A percentile compares a stretch with the other conserved stretches of the same genome.
phyloP scores from a whole-genome alignment of 2,329 filamentous ascomycete genomes.

The Cercospora sp. region DNA sequence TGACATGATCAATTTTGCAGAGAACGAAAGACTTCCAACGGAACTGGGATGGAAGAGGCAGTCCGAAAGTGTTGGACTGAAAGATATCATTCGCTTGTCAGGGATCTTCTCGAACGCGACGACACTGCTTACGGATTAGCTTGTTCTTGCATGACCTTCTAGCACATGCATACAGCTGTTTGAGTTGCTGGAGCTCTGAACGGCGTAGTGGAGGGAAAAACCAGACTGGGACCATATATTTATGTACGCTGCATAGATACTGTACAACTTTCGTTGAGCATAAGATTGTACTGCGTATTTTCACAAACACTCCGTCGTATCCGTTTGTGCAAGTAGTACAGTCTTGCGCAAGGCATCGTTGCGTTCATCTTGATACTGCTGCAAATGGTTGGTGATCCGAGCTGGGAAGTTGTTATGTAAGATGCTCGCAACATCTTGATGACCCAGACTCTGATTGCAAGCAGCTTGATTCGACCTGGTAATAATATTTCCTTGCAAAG shows the following conservation, averaged over 20 bases:
- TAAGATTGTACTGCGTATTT: not conserved
- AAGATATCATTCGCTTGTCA: constrained; percentile 20
- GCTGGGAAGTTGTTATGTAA: not conserved
- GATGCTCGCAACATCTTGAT: not conserved
- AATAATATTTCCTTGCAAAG: not conserved
- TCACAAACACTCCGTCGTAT: not conserved
- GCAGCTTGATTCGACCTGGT: not conserved
- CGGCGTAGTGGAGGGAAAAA: not conserved
- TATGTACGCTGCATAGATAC: too few relatives aligned
- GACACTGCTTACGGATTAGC: constrained; percentile 18
- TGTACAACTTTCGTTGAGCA: not conserved
- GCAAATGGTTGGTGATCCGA: not conserved
- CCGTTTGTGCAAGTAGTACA: not conserved
- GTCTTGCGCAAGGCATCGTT: not conserved
- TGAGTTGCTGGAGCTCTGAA: not conserved
- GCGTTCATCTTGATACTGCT: not conserved
- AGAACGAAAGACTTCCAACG: constrained; percentile 46
- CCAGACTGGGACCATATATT: not conserved
- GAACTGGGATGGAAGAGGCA: constrained; percentile 45
- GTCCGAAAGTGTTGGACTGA: constrained; percentile 22
- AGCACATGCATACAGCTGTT: not conserved
- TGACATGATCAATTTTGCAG: constrained; percentile 28
- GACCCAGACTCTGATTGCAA: too few relatives aligned
- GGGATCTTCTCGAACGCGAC: constrained; percentile 19
- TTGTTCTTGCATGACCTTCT: not conserved